These are phyloP conservation scores for Saposhnikovia divaricata DNA, from an alignment of 129 eudicot genomes.

Conservation along the genomic window DNA sequence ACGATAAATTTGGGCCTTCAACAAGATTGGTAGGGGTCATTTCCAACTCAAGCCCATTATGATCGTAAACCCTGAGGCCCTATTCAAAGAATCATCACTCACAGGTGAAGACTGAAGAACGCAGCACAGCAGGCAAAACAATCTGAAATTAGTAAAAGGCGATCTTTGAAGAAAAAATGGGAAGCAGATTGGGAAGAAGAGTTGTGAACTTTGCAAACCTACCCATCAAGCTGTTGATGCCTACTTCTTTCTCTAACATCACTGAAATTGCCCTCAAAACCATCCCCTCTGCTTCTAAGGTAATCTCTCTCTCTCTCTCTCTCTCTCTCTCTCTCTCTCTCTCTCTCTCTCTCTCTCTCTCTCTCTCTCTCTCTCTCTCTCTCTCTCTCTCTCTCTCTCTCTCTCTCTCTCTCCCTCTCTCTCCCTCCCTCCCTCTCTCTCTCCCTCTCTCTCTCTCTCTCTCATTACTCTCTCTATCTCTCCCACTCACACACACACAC, in stretches of 20 bases:
- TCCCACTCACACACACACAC: not conserved
- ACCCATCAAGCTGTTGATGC: conserved; percentile 92
- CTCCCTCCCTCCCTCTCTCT: too few relatives aligned
- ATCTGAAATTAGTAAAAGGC: not conserved
- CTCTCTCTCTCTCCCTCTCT: too few relatives aligned
- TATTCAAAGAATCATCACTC: not conserved
- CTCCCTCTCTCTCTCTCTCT: not conserved
- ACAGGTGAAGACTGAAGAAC: not conserved
- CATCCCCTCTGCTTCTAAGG: conserved; percentile 96
- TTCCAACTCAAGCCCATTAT: not conserved
- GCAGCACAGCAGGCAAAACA: not conserved
- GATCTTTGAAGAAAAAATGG: conserved; percentile 31
- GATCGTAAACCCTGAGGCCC: not conserved
- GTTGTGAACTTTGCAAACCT: conserved; percentile 76
- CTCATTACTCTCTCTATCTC: too few relatives aligned
- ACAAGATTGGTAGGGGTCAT: not conserved
- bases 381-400: not conserved
- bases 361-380: too few relatives aligned
- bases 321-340: too few relatives aligned
- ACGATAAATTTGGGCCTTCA: too few relatives aligned
- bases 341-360: not conserved
- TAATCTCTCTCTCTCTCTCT: not conserved
- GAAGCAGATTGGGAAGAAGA: conserved; percentile 71
- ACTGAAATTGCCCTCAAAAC: conserved; percentile 92
- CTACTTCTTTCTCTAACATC: conserved; percentile 74